A percentile compares a stretch with the other conserved stretches of the same genome.
phyloP scores from a whole-genome alignment of 331 rosid species.

The Prunus yedoensis region DNA sequence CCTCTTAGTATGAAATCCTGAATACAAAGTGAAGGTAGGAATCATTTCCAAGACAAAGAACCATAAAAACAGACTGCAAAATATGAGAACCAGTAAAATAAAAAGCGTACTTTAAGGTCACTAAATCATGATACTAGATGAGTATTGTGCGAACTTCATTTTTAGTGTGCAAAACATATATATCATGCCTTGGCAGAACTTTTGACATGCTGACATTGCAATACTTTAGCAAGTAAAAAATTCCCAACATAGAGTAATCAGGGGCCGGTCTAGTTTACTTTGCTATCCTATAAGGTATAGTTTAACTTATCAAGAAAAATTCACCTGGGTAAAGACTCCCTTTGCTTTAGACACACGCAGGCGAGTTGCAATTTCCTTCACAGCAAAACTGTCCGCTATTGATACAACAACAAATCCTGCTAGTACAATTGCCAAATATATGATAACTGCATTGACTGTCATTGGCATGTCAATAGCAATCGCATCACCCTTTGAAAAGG shows the following conservation, averaged over 20 bases:
- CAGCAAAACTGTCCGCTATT: slow-evolving; percentile 90
- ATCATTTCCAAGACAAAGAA: slow-evolving; percentile 10
- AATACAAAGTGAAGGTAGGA: slow-evolving; percentile 21
- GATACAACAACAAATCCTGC: slow-evolving; percentile 82
- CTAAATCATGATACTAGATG: too few species aligned
- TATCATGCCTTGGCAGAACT: neutral
- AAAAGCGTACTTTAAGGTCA: neutral
- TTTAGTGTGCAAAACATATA: neutral
- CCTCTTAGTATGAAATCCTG: slow-evolving; percentile 95
- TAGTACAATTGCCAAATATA: slow-evolving; percentile 74
- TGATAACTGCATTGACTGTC: slow-evolving; percentile 74
- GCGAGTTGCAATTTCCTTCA: slow-evolving; percentile 73
- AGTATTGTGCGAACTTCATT: too few species aligned
- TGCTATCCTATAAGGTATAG: neutral
- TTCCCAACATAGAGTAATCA: neutral
- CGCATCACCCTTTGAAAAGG: slow-evolving; percentile 80
- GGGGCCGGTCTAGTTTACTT: neutral
- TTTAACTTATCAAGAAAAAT: neutral
- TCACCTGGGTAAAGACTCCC: slow-evolving; percentile 85
- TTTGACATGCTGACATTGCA: neutral
- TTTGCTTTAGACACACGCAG: slow-evolving; percentile 71
- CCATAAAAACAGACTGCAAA: neutral
- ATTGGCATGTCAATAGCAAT: slow-evolving; percentile 92
- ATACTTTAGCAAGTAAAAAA: neutral
- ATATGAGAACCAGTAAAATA: neutral